Evolutionary conservation across 2,329 filamentous ascomycete species (phyloP).

Genomic region (Exophiala lecanii-corni): DNA sequence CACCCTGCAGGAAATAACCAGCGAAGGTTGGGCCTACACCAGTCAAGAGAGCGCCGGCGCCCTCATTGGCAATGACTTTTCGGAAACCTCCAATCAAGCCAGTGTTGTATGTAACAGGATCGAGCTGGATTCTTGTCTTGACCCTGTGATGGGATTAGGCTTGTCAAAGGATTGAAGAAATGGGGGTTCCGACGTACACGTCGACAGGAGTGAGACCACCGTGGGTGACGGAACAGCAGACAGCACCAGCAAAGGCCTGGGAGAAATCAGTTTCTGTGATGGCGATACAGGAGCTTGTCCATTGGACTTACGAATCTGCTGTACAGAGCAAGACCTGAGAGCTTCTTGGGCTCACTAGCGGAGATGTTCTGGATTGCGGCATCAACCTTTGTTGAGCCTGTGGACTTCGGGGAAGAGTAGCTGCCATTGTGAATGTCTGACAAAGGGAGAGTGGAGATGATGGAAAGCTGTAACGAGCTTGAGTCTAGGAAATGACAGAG

Average conservation of each 20-base stretch:
- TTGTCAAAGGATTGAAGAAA: conserved; percentile 29
- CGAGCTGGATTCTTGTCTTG: conserved; percentile 94
- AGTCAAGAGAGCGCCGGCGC: conserved; percentile 79
- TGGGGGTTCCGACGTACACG: conserved; percentile 69
- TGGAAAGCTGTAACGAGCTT: no score
- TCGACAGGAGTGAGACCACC: conserved; percentile 95
- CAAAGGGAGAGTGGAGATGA: conserved; percentile 5
- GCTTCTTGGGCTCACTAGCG: conserved; percentile 49
- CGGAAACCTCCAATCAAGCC: conserved; percentile 82
- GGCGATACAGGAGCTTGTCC: no score
- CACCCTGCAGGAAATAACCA: conserved; percentile 91
- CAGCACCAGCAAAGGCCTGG: conserved; percentile 80
- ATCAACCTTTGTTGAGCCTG: conserved; percentile 51
- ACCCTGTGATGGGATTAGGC: conserved; percentile 55
- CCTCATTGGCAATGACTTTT: conserved; percentile 78
- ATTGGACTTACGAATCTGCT: conserved; percentile 41
- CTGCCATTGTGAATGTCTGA: conserved; percentile 35
- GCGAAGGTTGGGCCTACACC: conserved; percentile 80
- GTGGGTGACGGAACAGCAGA: conserved; percentile 98
- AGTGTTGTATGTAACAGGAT: conserved; percentile 81
- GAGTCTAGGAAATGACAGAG: background rate
- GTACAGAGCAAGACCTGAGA: conserved; percentile 71
- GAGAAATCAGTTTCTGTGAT: no score
- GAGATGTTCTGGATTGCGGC: conserved; percentile 45
- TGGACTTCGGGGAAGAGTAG: conserved; percentile 44